Base-by-base conservation (phyloP, 192 early-diverging fungal genomes). In the Coemansia sp. region DNA sequence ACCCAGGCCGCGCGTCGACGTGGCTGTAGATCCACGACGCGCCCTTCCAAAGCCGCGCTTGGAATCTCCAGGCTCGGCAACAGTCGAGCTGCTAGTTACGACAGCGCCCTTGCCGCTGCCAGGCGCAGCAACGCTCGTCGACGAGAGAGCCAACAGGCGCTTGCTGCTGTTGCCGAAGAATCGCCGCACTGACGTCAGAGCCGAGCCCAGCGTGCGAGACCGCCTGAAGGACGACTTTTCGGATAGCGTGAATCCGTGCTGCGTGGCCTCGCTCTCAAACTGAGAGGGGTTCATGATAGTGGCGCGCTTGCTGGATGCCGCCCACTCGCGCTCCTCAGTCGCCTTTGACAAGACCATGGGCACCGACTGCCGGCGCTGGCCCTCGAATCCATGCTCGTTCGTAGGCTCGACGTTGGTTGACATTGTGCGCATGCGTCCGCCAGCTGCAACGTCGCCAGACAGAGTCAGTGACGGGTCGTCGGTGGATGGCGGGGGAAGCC, bases 171-270 rank as follows among this genome's bases (percentile, higher is more conserved):
- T 28, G 31, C 72, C 73, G 66, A 81, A 75, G 73, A 81, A 75
- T 23, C 78, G 69, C 18, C 73, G 69, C 53, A 81, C 66, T 3
- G 78, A 81, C 31, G 78, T 81, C 70, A 81, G 66, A 35, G 78
- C 78, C 20, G 72, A 69, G 16, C 78, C 78, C 26, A 81, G 59
- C 0, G 50, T 72, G 57, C 78, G 78, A 18, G 73, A 61, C 23
- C 73, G 73, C 10, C 78, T 58, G 63, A 58, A 65, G 1, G 71
- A 59, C 6, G 62, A 61, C 45, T 75, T 75, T 10, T 81, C 73
- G 0, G 78, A 61, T 16, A 69, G 45, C 14, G 64, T 25, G 39
- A 72, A 72, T 9, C 59, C 45, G 36, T 55, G 58, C 26, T 69
- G 73, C 26, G 50, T 28, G 26, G 66, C 42, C 52, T 75, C 73